Percentiles rank a stretch among this genome's conserved stretches.
phyloP scores from a whole-genome alignment of 179 eudicot genomes.

The Spinacia oleracea region DNA sequence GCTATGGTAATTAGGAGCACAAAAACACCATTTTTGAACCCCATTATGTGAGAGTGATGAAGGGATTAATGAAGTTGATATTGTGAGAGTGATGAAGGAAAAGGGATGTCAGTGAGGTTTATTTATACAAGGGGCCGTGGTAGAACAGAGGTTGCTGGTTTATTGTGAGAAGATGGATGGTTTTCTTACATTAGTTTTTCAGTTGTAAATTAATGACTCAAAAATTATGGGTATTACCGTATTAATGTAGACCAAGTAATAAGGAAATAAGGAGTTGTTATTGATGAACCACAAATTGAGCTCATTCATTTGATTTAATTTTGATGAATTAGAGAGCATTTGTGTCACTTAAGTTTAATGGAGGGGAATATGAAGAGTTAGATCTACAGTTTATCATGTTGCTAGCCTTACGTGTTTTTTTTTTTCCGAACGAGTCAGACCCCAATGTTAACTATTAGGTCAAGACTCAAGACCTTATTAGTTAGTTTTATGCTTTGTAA shows the following conservation, averaged over 20 bases:
- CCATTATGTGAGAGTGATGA: conserved; percentile 12
- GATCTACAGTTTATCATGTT: too few species aligned
- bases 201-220: not conserved
- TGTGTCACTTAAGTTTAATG: not conserved
- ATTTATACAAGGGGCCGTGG: conserved; percentile 18
- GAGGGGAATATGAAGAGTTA: too few species aligned
- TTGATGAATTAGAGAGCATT: not conserved
- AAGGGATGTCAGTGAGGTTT: not conserved
- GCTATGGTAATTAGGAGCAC: conserved; percentile 1
- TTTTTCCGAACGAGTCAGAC: too few species aligned
- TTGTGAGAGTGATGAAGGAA: not conserved
- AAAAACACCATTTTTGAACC: not conserved
- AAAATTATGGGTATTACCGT: not conserved
- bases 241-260: too few species aligned
- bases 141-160: conserved; percentile 14
- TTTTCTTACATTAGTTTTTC: not conserved
- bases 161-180: conserved; percentile 14
- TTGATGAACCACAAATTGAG: not conserved
- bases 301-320: not conserved
- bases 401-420: too few species aligned
- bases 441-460: too few species aligned
- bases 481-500: too few species aligned
- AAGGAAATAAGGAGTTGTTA: not conserved
- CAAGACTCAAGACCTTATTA: too few species aligned
- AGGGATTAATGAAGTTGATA: not conserved